Base-by-base conservation (phyloP, 116 monocot species). In the Dioscorea cayenensis region DNA sequence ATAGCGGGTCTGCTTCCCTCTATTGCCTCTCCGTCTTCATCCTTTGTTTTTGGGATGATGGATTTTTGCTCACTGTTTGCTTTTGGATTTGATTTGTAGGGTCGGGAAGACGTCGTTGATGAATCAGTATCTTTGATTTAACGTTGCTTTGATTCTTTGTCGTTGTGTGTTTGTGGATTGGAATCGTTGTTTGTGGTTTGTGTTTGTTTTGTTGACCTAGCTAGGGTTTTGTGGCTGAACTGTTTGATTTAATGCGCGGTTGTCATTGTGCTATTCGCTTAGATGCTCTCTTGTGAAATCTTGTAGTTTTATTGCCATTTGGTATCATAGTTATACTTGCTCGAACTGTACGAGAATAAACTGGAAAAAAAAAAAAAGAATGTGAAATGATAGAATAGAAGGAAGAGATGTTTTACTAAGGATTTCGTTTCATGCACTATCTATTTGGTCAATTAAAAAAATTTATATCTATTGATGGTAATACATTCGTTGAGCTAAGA, bases 61-160 rank as follows among this genome's bases (percentile, higher is more conserved):
- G 12, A 11, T 62, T 62, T 25, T 9, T 22, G 3, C 25, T 16
- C 2, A 3, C 21, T 68, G 20, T 3, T 70, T 11, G 21, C 36
- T 59, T 77, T 82, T 28, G 32, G 2, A 8, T n/a, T 61, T 25
- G 25, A 55, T 38, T 19, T 73, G 37, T 78, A 82, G 85, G 43
- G 82, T 79, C 17, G 85, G 85, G 63, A 87, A 87, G 80, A 87
- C 87, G 28, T 87, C 87, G 60, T 72, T 87, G 83, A 83, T 87
- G 87, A 87, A 80, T 73, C 87, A 83, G 86, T 82, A 86, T 82
- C 79, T 28, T 16, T 73, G 12, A 43, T 43, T 43, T 43, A 2
- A n/a, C 21, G 28, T 22, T 62, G 5, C 7, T 62, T 62, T 62
- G 11, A 23, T 62, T 62, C 62, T 20, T 62, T 5, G 5, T 18